Base-by-base conservation (phyloP, 805 yeast genomes). In the Pichia manshurica region DNA sequence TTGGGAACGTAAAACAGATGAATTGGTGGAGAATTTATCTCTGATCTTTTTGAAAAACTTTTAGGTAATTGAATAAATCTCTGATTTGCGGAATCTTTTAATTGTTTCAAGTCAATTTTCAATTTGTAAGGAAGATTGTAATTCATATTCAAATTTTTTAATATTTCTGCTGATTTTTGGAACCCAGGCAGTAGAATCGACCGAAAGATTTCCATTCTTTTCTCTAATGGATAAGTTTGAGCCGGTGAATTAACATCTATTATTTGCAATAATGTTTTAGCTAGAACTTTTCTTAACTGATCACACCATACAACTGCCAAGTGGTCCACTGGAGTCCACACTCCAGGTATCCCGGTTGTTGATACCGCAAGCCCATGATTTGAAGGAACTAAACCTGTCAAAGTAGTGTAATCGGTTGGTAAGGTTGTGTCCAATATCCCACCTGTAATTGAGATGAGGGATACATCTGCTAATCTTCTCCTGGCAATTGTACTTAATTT, bases 271-370 rank as follows among this genome's bases (percentile, higher is more conserved):
- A 93, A 59, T 0, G 81, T 68, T 43, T 67, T 67, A 8, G 87
- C 82, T 1, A 91, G 54, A 15, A 73, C 77, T 45, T 75, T 71
- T 45, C 97, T 74, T 34, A 90, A 67, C 63, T 91, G 97, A 51
- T 82, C 86, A 65, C 99, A 91, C 99, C 99, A 91, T 2, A 91
- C 96, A 42, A 93, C 82, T 0, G 98, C 97, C 53, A 88, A 73
- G 67, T 91, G 99, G 64, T 91, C 98, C 36, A 89, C 81, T 1
- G 96, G 85, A 0, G 96, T 82, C 96, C 97, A 91, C 1, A 91
- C 96, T 2, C 74, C 75, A 0, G 96, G 96, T 10, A 91, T 84
- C 1, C 96, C 90, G 0, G 93, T 81, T 0, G 96, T 78, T 56
- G 79, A 87, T 0, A 84, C 86, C 0, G 95, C 81, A 51, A 91